Base-by-base conservation (phyloP, 306 rosid genomes). In the Vigna nakashimae region DNA sequence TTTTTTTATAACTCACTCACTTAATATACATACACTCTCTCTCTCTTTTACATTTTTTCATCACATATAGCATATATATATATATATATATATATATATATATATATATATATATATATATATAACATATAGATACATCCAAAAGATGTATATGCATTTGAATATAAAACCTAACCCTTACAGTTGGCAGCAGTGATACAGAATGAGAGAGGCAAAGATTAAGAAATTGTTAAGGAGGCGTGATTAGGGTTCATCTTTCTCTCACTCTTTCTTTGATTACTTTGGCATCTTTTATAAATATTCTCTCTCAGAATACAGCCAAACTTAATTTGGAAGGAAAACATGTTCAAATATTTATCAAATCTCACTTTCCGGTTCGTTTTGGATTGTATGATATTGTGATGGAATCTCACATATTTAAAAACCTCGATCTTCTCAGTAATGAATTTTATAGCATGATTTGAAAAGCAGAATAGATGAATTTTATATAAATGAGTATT, bases 281-380 rank as follows among this genome's bases (percentile, higher is more conserved):
- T 72, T 45, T 80, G 53, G 79, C 69, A 73, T 80, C 84, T 80
- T 64, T 72, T 40, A n/a, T 45, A 14, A 65, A 65, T 80, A 80
- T 65, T 80, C 83, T 64, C 42, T 64, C 42, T 64, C 10, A 11
- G 68, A 65, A 79, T 79, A 53, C 34, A 4, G 75, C 75, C 79
- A 80, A 71, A 59, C 64, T 32, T 65, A 65, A 80, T 53, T 52
- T 28, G 66, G 78, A 51, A 45, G 50, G 16, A 45, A 45, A 45
- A 57, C 34, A 57, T 57, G n/a, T 0, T 0, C 28, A 22, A 57
- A 57, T 57, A 57, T 24, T 55, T 20, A 46, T 28, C 46, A 56
- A 42, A 66, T 78, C 66, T 78, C 66, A 45, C 60, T 56, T 45
- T 6, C 62, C 6, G 45, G 0, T 59, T 40, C 43, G n/a, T 55